Evolutionary conservation across 2,329 filamentous ascomycete species (phyloP), one percentile per base, ranked within the genome.

Genomic region (Xylariaceae sp.): DNA sequence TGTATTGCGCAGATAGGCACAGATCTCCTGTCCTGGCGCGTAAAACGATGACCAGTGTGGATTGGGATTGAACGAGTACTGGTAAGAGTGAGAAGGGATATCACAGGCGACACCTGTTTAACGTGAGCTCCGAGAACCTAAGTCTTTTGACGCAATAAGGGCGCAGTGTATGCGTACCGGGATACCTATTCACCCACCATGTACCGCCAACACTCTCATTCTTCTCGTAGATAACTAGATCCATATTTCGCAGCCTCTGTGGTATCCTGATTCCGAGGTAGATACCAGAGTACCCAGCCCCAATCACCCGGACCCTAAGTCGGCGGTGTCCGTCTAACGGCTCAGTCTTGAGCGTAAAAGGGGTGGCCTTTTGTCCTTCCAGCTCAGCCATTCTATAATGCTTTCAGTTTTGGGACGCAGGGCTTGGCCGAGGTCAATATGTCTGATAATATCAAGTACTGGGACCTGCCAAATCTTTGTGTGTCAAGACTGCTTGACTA

Each of bases 21-120:
- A 64, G 23, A 74, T 73, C 51, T 77, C 73, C n/a, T 37, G 34
- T 16, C 62, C 64, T 0, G 66, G 65, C 2, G 68, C 69, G 46
- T 75, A 77, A 26, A 74, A 66, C 14, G 64, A 56, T 7, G 67
- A 70, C 73, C 73, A 77, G 41, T 70, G 52, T 3, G 72, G 68
- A 38, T 77, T 77, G 0, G 73, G 73, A 17, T 71, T 69, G 54
- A 73, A 76, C 0, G 71, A 65, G 50, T 73, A 76, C 44, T 73
- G 72, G 50, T 77, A 77, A 6, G 71, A 73, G 46, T 76, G 73
- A 5, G 69, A 63, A 5, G 61, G 60, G 12, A 62, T 52, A 29
- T 61, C 59, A 39, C 57, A 59, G 18, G 57, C 57, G 23, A 57
- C 56, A 1, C 57, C 58, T 59, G 9, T 1, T 4, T 19, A 28